Conservation (phyloP, 495 filamentous ascomycete species). For the Neurospora sp. region DNA sequence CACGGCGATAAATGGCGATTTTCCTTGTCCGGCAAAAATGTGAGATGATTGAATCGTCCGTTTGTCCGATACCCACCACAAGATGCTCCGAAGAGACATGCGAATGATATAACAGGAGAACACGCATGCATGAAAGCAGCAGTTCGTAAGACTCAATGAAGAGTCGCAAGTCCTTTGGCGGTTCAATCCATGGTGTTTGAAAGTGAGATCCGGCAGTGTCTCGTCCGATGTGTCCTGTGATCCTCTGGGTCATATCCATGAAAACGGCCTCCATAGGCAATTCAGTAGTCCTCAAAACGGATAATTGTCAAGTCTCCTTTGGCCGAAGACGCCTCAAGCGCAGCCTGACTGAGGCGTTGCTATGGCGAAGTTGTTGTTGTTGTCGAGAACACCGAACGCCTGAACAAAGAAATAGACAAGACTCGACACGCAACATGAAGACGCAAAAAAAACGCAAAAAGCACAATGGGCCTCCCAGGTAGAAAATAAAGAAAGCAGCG, state of each 20-base stretch:
- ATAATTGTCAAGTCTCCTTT: not conserved
- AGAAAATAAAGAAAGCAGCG: conserved; percentile 20
- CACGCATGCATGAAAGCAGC: not conserved
- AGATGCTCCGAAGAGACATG: not conserved
- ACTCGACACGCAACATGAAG: conserved; percentile 18
- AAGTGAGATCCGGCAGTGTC: not conserved
- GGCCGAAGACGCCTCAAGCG: not conserved
- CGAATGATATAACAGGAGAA: not conserved
- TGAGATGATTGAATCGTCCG: not conserved
- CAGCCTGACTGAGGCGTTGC: not conserved
- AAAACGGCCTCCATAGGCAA: not conserved
- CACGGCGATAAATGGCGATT: not conserved
- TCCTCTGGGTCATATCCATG: not conserved
- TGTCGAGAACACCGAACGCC: not conserved
- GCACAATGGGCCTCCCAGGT: conserved; percentile 24
- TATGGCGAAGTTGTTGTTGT: not conserved
- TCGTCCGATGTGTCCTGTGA: not conserved
- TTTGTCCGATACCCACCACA: not conserved
- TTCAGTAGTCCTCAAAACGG: not conserved
- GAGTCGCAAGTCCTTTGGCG: not conserved
- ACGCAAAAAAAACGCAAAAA: conserved; percentile 7
- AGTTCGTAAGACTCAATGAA: not conserved
- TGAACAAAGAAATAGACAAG: conserved; percentile 12
- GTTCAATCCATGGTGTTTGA: not conserved
- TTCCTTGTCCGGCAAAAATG: not conserved